Evolutionary conservation across 2,329 filamentous ascomycete species (phyloP).

Genomic region (Didymella pomorum): DNA sequence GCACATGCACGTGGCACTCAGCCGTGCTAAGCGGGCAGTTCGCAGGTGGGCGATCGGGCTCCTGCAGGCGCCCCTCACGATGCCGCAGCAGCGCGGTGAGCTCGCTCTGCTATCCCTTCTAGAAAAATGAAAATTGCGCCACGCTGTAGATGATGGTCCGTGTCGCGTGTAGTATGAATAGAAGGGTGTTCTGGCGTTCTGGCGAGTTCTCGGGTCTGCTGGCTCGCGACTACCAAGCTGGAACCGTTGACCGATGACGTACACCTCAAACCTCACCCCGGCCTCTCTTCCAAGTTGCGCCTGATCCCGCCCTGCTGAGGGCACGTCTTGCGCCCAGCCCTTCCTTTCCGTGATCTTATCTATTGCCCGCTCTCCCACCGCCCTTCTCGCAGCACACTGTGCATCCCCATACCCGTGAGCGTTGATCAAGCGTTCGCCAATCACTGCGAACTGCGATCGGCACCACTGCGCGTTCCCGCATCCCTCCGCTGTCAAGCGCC

Average conservation of each 20-base stretch:
- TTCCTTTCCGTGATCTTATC: slow-evolving; percentile 16
- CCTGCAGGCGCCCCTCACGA: slow-evolving; percentile 7
- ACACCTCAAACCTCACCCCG: not conserved
- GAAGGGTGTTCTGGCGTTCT: not conserved
- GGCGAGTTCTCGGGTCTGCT: not conserved
- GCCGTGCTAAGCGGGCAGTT: slow-evolving; percentile 17
- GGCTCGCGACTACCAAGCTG: slow-evolving; percentile 8
- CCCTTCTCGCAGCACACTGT: slow-evolving; percentile 13
- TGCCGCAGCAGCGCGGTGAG: not conserved
- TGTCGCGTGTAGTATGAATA: not conserved
- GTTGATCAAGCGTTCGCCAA: slow-evolving; percentile 29
- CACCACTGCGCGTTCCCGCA: slow-evolving; percentile 30
- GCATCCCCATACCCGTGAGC: slow-evolving; percentile 14
- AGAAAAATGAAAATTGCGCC: slow-evolving; percentile 2
- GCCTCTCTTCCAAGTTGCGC: slow-evolving; percentile 17
- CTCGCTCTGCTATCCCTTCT: not conserved
- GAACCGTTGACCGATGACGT: slow-evolving; percentile 4
- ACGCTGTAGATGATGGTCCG: not conserved
- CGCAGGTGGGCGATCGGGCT: slow-evolving; percentile 6
- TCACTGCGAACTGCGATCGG: slow-evolving; percentile 30
- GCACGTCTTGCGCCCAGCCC: slow-evolving; percentile 11
- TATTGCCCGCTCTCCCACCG: slow-evolving; percentile 3
- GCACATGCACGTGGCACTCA: slow-evolving; percentile 6
- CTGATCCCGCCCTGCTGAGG: slow-evolving; percentile 16
- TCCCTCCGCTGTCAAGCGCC: slow-evolving; percentile 16